Conservation (phyloP, 108 stramenopile genomes). For the Fragilaria crotonensis region DNA sequence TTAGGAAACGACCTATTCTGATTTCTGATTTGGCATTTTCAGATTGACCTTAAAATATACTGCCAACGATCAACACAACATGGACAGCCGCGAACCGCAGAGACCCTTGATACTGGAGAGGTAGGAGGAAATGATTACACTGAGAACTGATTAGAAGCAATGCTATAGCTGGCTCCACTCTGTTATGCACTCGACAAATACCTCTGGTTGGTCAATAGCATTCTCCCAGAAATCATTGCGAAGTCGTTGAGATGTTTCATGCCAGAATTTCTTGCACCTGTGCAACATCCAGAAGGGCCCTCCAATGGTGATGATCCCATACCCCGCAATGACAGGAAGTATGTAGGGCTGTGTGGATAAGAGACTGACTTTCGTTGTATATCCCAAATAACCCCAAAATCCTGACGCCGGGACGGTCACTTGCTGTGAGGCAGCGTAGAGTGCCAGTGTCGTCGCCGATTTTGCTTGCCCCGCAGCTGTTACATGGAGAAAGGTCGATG, state of each 20-base stretch:
- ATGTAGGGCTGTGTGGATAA: conserved; percentile 49
- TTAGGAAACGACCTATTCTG: too few species aligned
- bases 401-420: conserved; percentile 70
- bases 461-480: conserved; percentile 69
- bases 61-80: too few species aligned
- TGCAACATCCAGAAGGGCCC: conserved; percentile 45
- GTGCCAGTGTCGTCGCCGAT: conserved; percentile 56
- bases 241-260: conserved; percentile 41
- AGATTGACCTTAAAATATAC: too few species aligned
- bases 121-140: too few species aligned
- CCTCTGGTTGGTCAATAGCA: conserved; percentile 44
- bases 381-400: conserved; percentile 70
- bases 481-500: conserved; percentile 34
- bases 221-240: conserved; percentile 59
- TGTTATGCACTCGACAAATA: conserved; percentile 61
- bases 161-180: conserved; percentile 45
- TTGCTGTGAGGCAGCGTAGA: conserved; percentile 41
- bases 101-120: too few species aligned
- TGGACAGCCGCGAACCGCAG: too few species aligned
- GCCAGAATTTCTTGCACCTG: conserved; percentile 44
- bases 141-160: too few species aligned
- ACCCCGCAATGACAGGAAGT: conserved; percentile 62
- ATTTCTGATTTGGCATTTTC: too few species aligned
- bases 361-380: conserved; percentile 53
- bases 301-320: conserved; percentile 60